Evolutionary conservation across 768 basidiomycete species (phyloP).

Genomic region (Tylopilus vinaceipallidus): DNA sequence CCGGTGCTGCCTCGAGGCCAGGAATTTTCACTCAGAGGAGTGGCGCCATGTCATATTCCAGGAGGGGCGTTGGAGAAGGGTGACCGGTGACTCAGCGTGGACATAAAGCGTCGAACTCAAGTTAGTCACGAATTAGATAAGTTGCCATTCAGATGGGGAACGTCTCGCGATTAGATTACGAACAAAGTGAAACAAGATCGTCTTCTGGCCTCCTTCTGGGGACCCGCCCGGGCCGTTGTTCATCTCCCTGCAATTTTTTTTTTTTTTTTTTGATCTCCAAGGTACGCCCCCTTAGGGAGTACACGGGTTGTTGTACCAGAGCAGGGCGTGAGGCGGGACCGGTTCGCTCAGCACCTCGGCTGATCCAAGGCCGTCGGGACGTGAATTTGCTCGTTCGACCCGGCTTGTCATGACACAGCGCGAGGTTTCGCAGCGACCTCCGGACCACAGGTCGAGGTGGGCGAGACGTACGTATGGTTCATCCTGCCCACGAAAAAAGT

Average conservation of each 20-base stretch:
- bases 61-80: conserved; percentile 21
- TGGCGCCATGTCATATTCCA: conserved; percentile 22
- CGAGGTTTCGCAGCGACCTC: conserved; percentile 1
- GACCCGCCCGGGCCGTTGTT: conserved; percentile 2
- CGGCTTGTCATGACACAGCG: conserved; percentile 9
- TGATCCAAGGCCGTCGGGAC: not conserved
- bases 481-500: conserved; percentile 22
- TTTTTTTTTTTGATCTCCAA: conserved; percentile 1
- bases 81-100: not conserved
- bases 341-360: not conserved
- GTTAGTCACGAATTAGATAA: conserved; percentile 28
- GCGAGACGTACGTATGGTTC: conserved; percentile 6
- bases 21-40: conserved; percentile 13
- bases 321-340: not conserved
- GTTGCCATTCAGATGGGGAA: conserved; percentile 7
- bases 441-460: not conserved
- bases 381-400: conserved; percentile 6
- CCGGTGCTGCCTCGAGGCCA: conserved; percentile 30
- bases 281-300: not conserved
- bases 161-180: conserved; percentile 12
- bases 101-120: conserved; percentile 14
- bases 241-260: conserved; percentile 5
- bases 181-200: conserved; percentile 5
- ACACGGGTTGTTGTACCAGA: not conserved
- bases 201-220: not conserved